Evolutionary conservation across 2,329 filamentous ascomycete species (phyloP), one percentile per base, ranked within the genome.

Genomic region (Cryphonectria naterciae): DNA sequence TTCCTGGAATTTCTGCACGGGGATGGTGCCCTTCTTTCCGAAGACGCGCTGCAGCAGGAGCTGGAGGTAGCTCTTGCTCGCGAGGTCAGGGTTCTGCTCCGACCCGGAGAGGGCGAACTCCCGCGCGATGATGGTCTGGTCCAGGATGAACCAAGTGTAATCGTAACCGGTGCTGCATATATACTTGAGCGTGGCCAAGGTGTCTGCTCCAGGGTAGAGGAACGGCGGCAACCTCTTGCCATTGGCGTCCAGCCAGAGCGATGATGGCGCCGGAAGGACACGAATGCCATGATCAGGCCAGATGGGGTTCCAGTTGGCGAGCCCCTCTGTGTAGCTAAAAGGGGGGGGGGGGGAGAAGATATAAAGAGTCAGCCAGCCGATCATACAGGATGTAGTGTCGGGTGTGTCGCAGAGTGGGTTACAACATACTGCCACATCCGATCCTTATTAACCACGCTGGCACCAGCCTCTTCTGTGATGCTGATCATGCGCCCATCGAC

Each of bases 401-500:
- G 11, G 11, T 25, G n/a, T 25, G 35, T n/a, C 19, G 60, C 19
- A 39, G 19, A 19, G 46, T 32, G 32, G 52, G 22, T n/a, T 19
- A 54, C 25, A 13, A 68, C 67, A 10, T 68, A 68, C 77, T 90
- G 88, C 88, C 88, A 91, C 88, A 90, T 90, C 60, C 88, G 81
- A 75, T 90, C 88, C 65, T 85, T 83, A 78, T 91, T 90, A 80
- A 90, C 82, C 71, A 89, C 75, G 70, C 83, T 81, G 1, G 86
- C 88, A 11, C 88, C 88, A 1, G 81, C 83, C 0, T 75, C 68
- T 76, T 88, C 84, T 2, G 87, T 78, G 66, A 90, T 89, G 49
- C 80, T 84, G 61, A 91, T 85, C 87, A 90, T 89, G 67, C 87
- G 85, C 2, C 88, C 88, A 73, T 91, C 88, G n/a, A 91, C 88